Conservation (phyloP, 2,329 filamentous ascomycete species). For the Claviceps fusiformis region DNA sequence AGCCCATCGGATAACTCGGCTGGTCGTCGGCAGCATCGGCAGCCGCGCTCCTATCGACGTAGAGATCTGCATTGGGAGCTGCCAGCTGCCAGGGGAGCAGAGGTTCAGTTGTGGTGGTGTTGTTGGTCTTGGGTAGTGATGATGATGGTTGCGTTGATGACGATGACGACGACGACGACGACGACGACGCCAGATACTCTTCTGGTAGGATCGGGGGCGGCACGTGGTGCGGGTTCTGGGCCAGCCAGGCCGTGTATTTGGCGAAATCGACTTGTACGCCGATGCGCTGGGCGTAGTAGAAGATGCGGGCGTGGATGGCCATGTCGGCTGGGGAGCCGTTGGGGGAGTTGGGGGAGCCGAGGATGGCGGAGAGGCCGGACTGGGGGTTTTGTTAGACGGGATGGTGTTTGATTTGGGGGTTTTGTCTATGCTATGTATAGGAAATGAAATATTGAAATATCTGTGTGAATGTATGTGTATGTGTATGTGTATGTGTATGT, state of each 20-base stretch:
- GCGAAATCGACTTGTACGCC: conserved; percentile 48
- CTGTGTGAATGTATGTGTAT: background rate
- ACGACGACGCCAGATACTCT: conserved; percentile 12
- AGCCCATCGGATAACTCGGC: conserved; percentile 67
- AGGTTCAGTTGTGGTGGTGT: background rate
- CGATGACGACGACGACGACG: background rate
- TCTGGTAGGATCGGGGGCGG: conserved; percentile 24
- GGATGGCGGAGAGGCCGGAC: conserved; percentile 50
- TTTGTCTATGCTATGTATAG: no score
- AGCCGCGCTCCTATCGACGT: conserved; percentile 24
- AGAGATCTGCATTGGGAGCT: conserved; percentile 34
- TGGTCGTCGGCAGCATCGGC: conserved; percentile 20
- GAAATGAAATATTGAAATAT: no score
- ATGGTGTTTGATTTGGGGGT: no score
- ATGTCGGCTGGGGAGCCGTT: conserved; percentile 43
- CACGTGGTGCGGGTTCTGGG: conserved; percentile 18
- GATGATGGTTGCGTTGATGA: background rate
- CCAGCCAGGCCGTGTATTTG: conserved; percentile 53
- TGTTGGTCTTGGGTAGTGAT: background rate
- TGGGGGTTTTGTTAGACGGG: conserved; percentile 11
- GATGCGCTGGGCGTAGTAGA: conserved; percentile 46
- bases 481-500: background rate
- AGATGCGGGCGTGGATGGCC: conserved; percentile 51
- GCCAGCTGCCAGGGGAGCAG: conserved; percentile 33
- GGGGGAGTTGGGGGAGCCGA: conserved; percentile 36